These are phyloP conservation scores for Chlorella sorokiniana DNA, from an alignment of 139 green algal species.

Conservation along the genomic window DNA sequence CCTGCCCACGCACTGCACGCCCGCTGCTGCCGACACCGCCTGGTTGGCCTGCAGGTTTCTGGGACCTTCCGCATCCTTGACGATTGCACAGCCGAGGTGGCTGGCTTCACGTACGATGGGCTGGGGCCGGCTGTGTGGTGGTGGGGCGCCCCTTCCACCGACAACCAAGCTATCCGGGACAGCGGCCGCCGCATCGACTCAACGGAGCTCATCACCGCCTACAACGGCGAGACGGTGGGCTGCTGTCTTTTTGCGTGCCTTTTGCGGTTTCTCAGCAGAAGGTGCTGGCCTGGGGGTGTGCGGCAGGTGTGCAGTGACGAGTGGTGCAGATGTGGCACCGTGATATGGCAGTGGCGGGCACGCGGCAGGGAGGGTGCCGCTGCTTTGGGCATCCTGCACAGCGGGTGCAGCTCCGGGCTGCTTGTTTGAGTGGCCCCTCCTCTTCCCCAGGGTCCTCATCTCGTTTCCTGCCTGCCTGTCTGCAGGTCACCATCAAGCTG, in stretches of 20 bases:
- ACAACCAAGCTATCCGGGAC: constrained; percentile 1
- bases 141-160: constrained; percentile 4
- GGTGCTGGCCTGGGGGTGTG: no score
- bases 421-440: neutral
- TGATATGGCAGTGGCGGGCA: no score
- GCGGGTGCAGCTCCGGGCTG: neutral
- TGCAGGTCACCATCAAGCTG: neutral
- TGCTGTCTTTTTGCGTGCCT: neutral
- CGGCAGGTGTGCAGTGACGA: no score
- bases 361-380: no score
- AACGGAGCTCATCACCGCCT: neutral
- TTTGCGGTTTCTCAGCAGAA: no score
- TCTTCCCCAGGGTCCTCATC: no score
- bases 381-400: no score
- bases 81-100: neutral
- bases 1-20: neutral
- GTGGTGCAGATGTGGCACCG: no score
- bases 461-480: neutral
- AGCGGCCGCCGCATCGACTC: neutral
- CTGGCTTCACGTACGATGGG: constrained; percentile 12
- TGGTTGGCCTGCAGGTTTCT: neutral
- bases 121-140: neutral
- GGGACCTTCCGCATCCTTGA: neutral
- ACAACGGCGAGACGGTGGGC: constrained; percentile 12
- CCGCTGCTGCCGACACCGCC: neutral